Base-by-base conservation (phyloP, 2,329 filamentous ascomycete genomes). In the Aspergillus aculeatinus region DNA sequence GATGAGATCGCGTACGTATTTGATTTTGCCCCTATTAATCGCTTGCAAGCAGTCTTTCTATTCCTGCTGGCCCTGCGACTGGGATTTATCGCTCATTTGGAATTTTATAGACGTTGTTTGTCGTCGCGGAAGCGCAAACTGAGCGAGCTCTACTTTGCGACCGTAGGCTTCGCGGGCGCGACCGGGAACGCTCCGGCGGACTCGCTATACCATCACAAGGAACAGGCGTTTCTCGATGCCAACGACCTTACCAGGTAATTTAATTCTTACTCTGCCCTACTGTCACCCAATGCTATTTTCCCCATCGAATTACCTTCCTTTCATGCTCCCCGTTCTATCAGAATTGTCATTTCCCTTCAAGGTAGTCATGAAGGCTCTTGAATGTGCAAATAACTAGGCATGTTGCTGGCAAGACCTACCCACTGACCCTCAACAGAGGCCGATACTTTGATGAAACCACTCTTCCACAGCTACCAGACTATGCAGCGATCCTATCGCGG, bases 111-210 rank as follows among this genome's bases (percentile, higher is more conserved):
- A 75, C 76, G 74, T 73, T 81, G 80, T 84, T 86, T 90, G 83
- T 85, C 84, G 79, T 91, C 90, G 83, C 89, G 91, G 79, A 95
- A 96, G 86, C 88, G 91, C 78, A 96, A 96, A 83, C 85, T 96
- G 76, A 89, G 89, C 76, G 90, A 95, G 81, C 85, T 96, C 71
- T 96, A 90, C 82, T 86, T 90, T 83, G 88, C 90, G 82, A 89
- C 89, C 76, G 86, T 88, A 75, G 76, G 82, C 66, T 74, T 80
- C 68, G 70, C 74, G 67, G 72, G 71, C 70, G 77, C 78, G 70
- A 76, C 73, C 77, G 79, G 83, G 72, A 82, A 86, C 77, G 79
- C 81, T 75, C 81, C 80, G 65, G 73, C 87, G 70, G 85, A 85
- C 70, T 83, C 77, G 47, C 71, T 76, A 58, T 79, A 79, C 69